phyloP scores from a whole-genome alignment of 2,329 filamentous ascomycete genomes.

The Didymosphaeria variabile region DNA sequence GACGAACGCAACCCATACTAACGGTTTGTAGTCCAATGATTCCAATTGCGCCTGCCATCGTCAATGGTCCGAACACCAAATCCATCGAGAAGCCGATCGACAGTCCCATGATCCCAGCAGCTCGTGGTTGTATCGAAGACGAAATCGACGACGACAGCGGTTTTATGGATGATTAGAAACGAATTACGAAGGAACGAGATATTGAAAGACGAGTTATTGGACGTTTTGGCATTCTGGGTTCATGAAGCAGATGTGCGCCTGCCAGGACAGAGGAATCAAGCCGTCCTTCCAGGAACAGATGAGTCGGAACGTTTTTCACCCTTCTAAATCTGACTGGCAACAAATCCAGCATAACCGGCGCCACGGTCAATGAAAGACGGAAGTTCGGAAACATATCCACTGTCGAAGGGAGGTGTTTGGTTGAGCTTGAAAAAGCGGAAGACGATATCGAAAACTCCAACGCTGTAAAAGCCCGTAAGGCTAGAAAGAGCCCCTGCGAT shows the following conservation, averaged over 20 bases:
- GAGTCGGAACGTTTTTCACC: constrained; percentile 8
- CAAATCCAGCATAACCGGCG: constrained; percentile 13
- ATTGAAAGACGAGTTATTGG: too few relatives aligned
- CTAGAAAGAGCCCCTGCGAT: constrained; percentile 9
- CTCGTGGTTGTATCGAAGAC: constrained; percentile 3
- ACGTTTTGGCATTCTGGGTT: too few relatives aligned
- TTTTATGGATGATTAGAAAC: constrained; percentile 12
- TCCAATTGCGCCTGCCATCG: not conserved
- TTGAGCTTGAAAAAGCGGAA: constrained; percentile 16
- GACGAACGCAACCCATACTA: not conserved
- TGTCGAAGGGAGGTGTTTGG: constrained; percentile 2
- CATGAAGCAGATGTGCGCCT: not conserved
- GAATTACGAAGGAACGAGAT: not conserved
- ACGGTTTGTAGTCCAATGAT: not conserved
- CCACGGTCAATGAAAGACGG: constrained; percentile 10
- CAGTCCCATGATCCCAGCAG: constrained; percentile 12
- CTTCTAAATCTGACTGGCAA: constrained; percentile 12
- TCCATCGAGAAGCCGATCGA: constrained; percentile 1
- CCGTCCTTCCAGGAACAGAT: constrained; percentile 4
- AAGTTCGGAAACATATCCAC: constrained; percentile 10
- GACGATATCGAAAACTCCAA: constrained; percentile 18
- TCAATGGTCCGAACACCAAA: not conserved
- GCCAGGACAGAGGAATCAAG: not conserved
- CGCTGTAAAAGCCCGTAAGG: constrained; percentile 5
- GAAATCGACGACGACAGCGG: constrained; percentile 20